Base-by-base conservation (phyloP, 345 rosid genomes). In the Viola odorata region DNA sequence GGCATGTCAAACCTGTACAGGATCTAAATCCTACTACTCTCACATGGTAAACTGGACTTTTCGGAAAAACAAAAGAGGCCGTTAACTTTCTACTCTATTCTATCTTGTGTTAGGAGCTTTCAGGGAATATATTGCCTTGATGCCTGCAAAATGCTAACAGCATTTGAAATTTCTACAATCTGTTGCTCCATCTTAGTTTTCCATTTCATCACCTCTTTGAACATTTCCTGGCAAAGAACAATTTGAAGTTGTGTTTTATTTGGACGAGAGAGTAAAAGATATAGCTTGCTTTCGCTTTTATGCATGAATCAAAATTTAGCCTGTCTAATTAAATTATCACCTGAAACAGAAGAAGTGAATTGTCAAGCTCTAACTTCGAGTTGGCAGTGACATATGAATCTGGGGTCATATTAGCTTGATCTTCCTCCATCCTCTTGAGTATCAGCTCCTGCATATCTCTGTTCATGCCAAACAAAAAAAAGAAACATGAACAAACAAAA, bases 161-260 rank as follows among this genome's bases (percentile, higher is more conserved):
- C 59, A 69, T 77, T 76, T 37, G 84, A 73, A 44, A 85, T 68
- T 69, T 87, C 91, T 47, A 66, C 66, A 69, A 92, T 74, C 81
- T 82, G 98, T 69, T 85, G 81, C 72, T 89, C 96, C 56, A 81
- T 76, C 76, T 87, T 85, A 17, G 70, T 83, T 75, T 83, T 92
- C 98, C 98, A 89, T 40, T 83, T 78, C 64, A 74, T 61, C 67
- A 82, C 63, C 72, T 92, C 96, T 73, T 88, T 85, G 56, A 73
- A 68, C 74, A 74, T 82, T 74, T 85, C 92, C 96, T 89, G 82
- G 45, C 45, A 75, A 65, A 55, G 48, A 40, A 37, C 45, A 52
- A 10, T 49, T 53, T n/a, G 45, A 13, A 57, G 17, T 7, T 12
- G 56, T 15, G 37, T 2, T 64, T 50, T n/a, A n/a, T n/a, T n/a